Evolutionary conservation across 352 stramenopile genomes (phyloP), one percentile per base, ranked within the genome.

Genomic region (Phytophthora vignae): DNA sequence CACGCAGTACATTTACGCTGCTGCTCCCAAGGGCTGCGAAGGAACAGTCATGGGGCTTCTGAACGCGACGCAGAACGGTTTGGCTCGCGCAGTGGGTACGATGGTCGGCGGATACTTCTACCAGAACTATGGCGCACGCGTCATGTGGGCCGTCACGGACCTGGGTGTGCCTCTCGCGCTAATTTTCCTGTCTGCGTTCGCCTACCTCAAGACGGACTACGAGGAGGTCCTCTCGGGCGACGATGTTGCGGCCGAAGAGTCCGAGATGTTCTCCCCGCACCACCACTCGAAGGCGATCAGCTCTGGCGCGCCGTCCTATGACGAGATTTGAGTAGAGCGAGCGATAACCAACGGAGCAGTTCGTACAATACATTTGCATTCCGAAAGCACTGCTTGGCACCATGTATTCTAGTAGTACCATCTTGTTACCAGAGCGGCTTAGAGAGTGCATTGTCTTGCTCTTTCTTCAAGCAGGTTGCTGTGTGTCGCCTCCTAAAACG

Each of bases 31-130:
- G 17, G 80, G 80, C 5, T 79, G 64, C n/a, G 75, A 90, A 74
- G 79, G 79, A 60, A 87, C 79, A 25, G 75, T 90, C 50, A 86
- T 90, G 77, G 82, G 82, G 0, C 61, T 90, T 55, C 63, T 90
- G 27, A 88, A 87, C 56, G 78, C 83, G 17, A 79, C 86, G 27
- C 83, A 88, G 61, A 89, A 85, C 68, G 83, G 83, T 1, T 64
- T 88, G 15, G 83, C 79, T 4, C 81, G 83, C 53, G 81, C 79
- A 6, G 70, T 78, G 0, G 83, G 81, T 21, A 91, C 81, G 48
- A 71, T 91, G 38, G 62, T 89, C 5, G 83, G 83, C 9, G 83
- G 83, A 40, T 88, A 81, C 67, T 80, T 91, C 31, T 91, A 89
- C 73, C 64, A 91, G 56, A 61, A 79, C 65, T 84, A 84, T 58